Conservation (phyloP, 768 basidiomycete genomes). For the Termitomyces sp. region DNA sequence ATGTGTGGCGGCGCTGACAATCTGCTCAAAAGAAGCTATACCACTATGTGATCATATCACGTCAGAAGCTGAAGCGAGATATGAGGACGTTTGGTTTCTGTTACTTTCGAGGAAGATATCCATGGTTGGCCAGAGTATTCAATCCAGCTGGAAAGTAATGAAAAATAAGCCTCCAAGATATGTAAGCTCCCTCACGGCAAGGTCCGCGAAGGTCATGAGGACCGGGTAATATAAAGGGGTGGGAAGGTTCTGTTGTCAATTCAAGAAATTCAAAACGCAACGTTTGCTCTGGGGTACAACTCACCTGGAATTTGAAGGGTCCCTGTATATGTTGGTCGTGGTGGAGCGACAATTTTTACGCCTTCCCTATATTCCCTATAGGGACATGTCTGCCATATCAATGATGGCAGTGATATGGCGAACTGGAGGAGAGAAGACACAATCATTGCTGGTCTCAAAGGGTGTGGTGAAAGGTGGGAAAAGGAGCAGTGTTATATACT, state of each 20-base stretch:
- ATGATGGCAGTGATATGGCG: slow-evolving; percentile 1
- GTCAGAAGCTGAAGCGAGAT: not conserved
- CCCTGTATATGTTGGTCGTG: slow-evolving; percentile 2
- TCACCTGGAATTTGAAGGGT: slow-evolving; percentile 10
- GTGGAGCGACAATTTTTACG: slow-evolving; percentile 8
- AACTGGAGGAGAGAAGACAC: not conserved
- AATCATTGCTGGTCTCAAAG: not conserved
- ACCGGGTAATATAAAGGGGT: slow-evolving; percentile 6
- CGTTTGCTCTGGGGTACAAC: not conserved
- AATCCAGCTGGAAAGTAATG: slow-evolving; percentile 6
- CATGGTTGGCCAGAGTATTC: slow-evolving; percentile 14
- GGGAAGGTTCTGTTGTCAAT: not conserved
- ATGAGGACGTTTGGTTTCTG: not conserved
- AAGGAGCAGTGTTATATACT: not conserved
- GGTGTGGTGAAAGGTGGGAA: not conserved
- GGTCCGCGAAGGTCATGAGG: slow-evolving; percentile 11
- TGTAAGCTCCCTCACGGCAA: slow-evolving; percentile 8
- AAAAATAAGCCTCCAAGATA: not conserved
- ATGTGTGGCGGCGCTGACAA: slow-evolving; percentile 3
- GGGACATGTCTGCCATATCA: not conserved
- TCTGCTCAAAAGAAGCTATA: slow-evolving; percentile 13
- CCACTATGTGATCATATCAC: slow-evolving; percentile 1
- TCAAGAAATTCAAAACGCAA: not conserved
- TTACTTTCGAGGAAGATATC: slow-evolving; percentile 14
- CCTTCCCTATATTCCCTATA: not conserved